Percentiles rank a stretch among this genome's conserved stretches.
These are phyloP conservation scores for Pichia pseudocactophila DNA, from an alignment of 805 yeast genomes.

Conservation along the genomic window DNA sequence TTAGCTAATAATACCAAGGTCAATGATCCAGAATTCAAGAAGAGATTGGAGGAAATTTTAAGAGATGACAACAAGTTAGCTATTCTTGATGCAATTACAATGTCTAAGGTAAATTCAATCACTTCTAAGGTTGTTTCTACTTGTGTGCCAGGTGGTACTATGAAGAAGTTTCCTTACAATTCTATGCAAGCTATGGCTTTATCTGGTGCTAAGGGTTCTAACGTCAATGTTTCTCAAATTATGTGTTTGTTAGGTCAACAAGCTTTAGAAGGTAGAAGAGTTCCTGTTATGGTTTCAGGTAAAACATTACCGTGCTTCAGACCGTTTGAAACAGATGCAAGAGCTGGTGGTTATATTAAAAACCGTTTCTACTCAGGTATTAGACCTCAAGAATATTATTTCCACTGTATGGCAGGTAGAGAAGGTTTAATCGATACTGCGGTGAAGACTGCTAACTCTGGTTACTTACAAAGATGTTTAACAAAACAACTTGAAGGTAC, in stretches of 20 bases:
- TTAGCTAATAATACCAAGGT: slow-evolving; percentile 42
- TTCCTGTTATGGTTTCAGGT: slow-evolving; percentile 98
- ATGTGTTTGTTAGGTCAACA: slow-evolving; percentile 99
- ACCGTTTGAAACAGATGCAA: slow-evolving; percentile 92
- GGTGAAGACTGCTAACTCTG: slow-evolving; percentile 96
- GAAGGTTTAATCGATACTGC: slow-evolving; percentile 99
- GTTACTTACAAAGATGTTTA: slow-evolving; percentile 96
- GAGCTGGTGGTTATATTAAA: slow-evolving; percentile 97
- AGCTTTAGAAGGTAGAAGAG: slow-evolving; percentile 98
- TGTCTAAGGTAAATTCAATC: slow-evolving; percentile 82
- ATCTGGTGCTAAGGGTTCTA: slow-evolving; percentile 98
- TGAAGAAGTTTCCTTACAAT: slow-evolving; percentile 91
- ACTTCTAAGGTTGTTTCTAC: slow-evolving; percentile 90
- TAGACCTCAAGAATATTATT: slow-evolving; percentile 96
- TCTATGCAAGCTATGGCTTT: slow-evolving; percentile 99
- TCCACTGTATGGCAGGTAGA: slow-evolving; percentile 99
- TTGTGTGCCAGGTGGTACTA: slow-evolving; percentile 94
- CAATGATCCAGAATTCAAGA: slow-evolving; percentile 66
- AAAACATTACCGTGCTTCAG: slow-evolving; percentile 94
- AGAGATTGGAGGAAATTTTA: slow-evolving; percentile 86
- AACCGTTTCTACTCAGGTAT: slow-evolving; percentile 97
- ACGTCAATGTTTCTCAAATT: slow-evolving; percentile 96
- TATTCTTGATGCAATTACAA: slow-evolving; percentile 90
- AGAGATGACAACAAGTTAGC: slow-evolving; percentile 91
- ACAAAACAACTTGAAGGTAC: slow-evolving; percentile 98